Base-by-base conservation (phyloP, 495 filamentous ascomycete genomes). In the Daldinia decipiens region DNA sequence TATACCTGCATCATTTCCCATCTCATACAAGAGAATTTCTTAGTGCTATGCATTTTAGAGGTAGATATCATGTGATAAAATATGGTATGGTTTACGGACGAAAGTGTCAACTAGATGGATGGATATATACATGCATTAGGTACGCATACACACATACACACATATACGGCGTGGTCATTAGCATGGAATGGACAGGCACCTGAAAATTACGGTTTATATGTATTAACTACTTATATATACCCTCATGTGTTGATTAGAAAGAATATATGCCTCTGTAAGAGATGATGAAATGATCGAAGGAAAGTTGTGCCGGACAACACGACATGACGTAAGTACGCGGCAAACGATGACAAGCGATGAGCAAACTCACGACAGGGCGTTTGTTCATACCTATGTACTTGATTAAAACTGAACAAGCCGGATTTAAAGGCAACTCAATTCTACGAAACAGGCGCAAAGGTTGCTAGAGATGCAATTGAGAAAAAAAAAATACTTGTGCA, bases 211-310 rank as follows among this genome's bases (percentile, higher is more conserved):
- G 29, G 29, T 34, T 15, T 31, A 27, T 55, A 3, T 15, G 29
- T 32, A 31, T 24, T 24, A 24, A n/a, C n/a, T n/a, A n/a, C n/a
- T 55, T 55, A 32, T 21, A 34, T 57, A 39, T 57, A 57, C 54
- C 54, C 19, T 57, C 8, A 13, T 57, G 13, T 45, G 6, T 47
- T 21, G 24, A 15, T 29, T 29, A 34, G 19, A 31, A 5, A 2
- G 53, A n/a, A 32, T 34, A 36, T n/a, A 40, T 36, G 12, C 3
- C 39, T 40, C 15, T 40, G 3, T 24, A 24, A 24, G 21, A 24
- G 21, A 24, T 24, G 21, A 24, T 24, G 21, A 24, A 24, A 24
- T 24, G 2, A 2, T 24, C 21, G 21, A 24, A 24, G 2, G 21
- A 24, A 24, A 24, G 21, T 24, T 24, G 21, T 24, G 21, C 21